phyloP scores from a whole-genome alignment of 2,329 filamentous ascomycete genomes.

The Incumbomyces lentus region DNA sequence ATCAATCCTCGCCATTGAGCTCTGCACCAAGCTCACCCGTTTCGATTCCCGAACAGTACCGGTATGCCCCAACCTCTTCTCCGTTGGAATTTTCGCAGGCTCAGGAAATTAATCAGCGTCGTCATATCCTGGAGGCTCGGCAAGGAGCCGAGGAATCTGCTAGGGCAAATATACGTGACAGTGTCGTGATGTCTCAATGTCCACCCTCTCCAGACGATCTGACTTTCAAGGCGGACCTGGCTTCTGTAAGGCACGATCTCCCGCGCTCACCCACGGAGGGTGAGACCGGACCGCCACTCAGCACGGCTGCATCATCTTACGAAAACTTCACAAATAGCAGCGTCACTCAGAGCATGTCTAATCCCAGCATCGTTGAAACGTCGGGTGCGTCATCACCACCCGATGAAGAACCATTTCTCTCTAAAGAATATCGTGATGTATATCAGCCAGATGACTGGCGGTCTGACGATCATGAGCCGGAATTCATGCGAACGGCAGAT shows the following conservation, averaged over 20 bases:
- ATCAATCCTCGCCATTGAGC: not conserved
- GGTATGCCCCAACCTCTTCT: constrained; percentile 14
- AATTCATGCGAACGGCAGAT: constrained; percentile 20
- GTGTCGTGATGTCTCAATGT: constrained; percentile 13
- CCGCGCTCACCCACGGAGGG: constrained; percentile 6
- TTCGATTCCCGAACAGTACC: not conserved
- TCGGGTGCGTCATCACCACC: constrained; percentile 38
- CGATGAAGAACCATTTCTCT: constrained; percentile 32
- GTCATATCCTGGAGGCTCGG: constrained; percentile 18
- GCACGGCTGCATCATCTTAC: constrained; percentile 38
- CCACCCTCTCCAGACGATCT: constrained; percentile 25
- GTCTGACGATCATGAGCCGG: constrained; percentile 11
- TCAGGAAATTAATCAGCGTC: constrained; percentile 21
- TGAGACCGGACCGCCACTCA: constrained; percentile 28
- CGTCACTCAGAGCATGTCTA: constrained; percentile 38
- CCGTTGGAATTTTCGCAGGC: constrained; percentile 21
- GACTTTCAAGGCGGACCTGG: constrained; percentile 11
- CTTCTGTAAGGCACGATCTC: constrained; percentile 6
- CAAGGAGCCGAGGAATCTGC: constrained; percentile 8
- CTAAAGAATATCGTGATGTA: constrained; percentile 7
- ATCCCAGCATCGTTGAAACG: constrained; percentile 38
- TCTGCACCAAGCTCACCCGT: not conserved
- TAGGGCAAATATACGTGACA: constrained; percentile 5
- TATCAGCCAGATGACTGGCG: constrained; percentile 2
- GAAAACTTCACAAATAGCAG: constrained; percentile 36